Conservation (phyloP, 345 rosid genomes). For the Acer saccharum region DNA sequence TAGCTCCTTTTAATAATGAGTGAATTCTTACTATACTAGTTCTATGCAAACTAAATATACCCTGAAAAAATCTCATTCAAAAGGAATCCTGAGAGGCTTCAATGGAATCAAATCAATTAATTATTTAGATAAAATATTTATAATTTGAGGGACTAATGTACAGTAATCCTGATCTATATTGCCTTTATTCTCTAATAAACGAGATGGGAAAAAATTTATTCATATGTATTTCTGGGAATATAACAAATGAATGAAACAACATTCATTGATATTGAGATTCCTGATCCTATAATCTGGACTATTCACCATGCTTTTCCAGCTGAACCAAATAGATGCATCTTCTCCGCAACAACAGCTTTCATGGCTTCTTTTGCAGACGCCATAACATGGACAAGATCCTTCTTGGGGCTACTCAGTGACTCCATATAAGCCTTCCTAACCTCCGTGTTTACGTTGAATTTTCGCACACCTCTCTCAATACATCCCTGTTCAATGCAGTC, state of each 20-base stretch:
- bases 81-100: background rate
- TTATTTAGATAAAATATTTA: background rate
- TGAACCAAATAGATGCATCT: conserved; percentile 87
- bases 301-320: conserved; percentile 70
- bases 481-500: conserved; percentile 51
- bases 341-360: conserved; percentile 77
- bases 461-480: conserved; percentile 75
- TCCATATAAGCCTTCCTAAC: conserved; percentile 83
- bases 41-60: no score
- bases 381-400: conserved; percentile 76
- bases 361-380: conserved; percentile 79
- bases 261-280: background rate
- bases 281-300: background rate
- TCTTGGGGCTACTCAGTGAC: conserved; percentile 50
- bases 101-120: background rate
- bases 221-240: background rate
- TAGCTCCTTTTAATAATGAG: no score
- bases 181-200: background rate
- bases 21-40: no score
- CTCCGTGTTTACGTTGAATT: conserved; percentile 94
- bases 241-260: background rate
- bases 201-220: background rate
- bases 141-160: background rate
- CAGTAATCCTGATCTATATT: background rate
- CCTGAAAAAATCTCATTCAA: no score